Evolutionary conservation across 75 land plant genomes (phyloP), one percentile per base, ranked within the genome.

Genomic region (Pseudotsuga menziesii): DNA sequence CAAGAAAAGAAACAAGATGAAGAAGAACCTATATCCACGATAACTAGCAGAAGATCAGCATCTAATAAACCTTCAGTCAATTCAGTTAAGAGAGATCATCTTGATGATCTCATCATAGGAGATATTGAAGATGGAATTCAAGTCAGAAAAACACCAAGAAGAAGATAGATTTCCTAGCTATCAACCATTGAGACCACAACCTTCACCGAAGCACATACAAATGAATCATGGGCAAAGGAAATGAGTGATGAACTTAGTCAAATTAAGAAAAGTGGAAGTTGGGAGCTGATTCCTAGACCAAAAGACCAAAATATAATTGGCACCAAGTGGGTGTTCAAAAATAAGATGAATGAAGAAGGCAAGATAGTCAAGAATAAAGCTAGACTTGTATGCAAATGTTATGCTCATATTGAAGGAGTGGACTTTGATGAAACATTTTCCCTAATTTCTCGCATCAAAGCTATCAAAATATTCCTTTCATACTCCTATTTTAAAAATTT

Each of bases 381-480:
- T n/a, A n/a, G n/a, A n/a, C n/a, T 23, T 0, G 8, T 35, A 3
- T 66, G 29, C 36, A 11, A 12, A 2, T 63, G 6, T 64, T 78
- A 5, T 29, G 32, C 32, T 29, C 1, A 29, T 0, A 29, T 29
- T 29, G 32, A 29, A 29, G 32, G 32, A 29, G 54, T 63, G 0
- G 74, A 77, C 16, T 77, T 67, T 66, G 71, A 63, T 41, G 74
- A 77, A 29, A 77, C 72, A 0, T 77, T 77, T 64, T 55, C 78
- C 5, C 78, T 0, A 5, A 75, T 77, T 12, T 74, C 0, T 58
- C 57, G 57, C 4, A 22, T 56, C 0, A 27, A 39, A 57, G 55
- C 77, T 0, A 76, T 59, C 0, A 57, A 67, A 58, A 16, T 27
- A 3, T 26, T 58, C 25, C 32, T 29, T 29, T 0, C 32, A 29